Evolutionary conservation across 148 eudicot genomes (phyloP), one percentile per base, ranked within the genome.

Genomic region (Amaranthus cruentus): DNA sequence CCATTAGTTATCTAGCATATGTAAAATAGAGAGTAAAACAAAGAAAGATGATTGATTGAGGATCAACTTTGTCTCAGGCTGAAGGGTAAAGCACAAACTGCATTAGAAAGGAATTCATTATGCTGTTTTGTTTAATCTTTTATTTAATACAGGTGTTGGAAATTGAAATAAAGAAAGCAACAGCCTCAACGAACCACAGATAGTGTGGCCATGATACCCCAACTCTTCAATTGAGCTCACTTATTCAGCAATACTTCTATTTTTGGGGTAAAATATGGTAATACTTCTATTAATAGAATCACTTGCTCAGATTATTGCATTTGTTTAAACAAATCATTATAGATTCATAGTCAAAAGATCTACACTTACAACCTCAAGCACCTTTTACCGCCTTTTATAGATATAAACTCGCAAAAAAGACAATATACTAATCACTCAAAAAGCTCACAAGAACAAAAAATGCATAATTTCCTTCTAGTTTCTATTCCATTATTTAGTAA

Each of bases 51-150:
- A 65, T 59, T 71, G 75, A 72, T 68, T 73, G 79, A 75, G 64
- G 83, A 80, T 83, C 84, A 84, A 71, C 77, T 70, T 79, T 72
- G 80, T 86, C 84, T 72, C 68, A 61, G 73, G 84, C 74, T 58
- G 76, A 63, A 76, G 75, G 77, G 60, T 42, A 13, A 54, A 63
- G 43, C 76, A 84, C 28, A 76, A 50, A 73, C 61, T 47, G 73
- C 79, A 78, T 76, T 76, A 75, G 56, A 76, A 78, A 68, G 77
- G 69, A 67, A 38, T 74, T 75, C 80, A 71, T 68, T 62, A 74
- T 73, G 78, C 61, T 76, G 64, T 65, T 56, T 72, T 50, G 38
- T 28, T 28, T 28, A 28, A 28, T 28, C 38, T 28, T 2, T 7
- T 61, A 65, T 74, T 66, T 75, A 66, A 68, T 55, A 74, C 15